These are phyloP conservation scores for Paecilomyces niveus DNA, from an alignment of 2,329 filamentous ascomycete genomes.

Conservation along the genomic window DNA sequence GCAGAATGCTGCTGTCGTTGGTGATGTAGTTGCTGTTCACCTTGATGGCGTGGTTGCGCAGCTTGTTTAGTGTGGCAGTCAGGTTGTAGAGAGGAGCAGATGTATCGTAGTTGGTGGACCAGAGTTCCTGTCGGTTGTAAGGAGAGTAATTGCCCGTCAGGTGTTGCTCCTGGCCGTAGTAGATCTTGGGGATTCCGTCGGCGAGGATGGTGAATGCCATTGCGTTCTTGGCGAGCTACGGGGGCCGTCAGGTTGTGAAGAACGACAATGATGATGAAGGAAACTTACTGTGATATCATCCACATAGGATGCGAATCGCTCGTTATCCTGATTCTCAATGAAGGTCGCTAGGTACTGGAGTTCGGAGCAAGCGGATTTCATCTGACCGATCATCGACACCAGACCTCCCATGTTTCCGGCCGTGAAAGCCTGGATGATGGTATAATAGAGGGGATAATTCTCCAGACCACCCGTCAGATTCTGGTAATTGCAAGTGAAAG, in stretches of 20 bases:
- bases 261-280: background rate
- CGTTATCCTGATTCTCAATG: slow-evolving; percentile 53
- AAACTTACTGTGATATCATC: slow-evolving; percentile 37
- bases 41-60: slow-evolving; percentile 37
- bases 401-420: slow-evolving; percentile 16
- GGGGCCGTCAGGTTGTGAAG: slow-evolving; percentile 1
- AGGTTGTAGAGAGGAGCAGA: slow-evolving; percentile 39
- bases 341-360: slow-evolving; percentile 43
- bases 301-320: slow-evolving; percentile 46
- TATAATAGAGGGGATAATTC: slow-evolving; percentile 32
- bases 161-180: slow-evolving; percentile 57
- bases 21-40: slow-evolving; percentile 28
- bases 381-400: slow-evolving; percentile 8
- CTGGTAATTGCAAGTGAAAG: slow-evolving; percentile 32
- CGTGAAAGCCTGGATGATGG: slow-evolving; percentile 18
- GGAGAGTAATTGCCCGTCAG: slow-evolving; percentile 42
- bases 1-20: slow-evolving; percentile 30
- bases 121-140: slow-evolving; percentile 46
- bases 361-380: slow-evolving; percentile 24
- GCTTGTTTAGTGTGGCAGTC: slow-evolving; percentile 40
- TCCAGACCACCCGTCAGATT: slow-evolving; percentile 30
- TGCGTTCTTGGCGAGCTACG: slow-evolving; percentile 51
- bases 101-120: slow-evolving; percentile 44
- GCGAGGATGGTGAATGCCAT: slow-evolving; percentile 51
- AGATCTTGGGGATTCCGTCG: slow-evolving; percentile 55